Percentiles rank a stretch among this genome's conserved stretches.
These are phyloP conservation scores for Citrullus colocynthis DNA, from an alignment of 306 rosid species.

Conservation along the genomic window DNA sequence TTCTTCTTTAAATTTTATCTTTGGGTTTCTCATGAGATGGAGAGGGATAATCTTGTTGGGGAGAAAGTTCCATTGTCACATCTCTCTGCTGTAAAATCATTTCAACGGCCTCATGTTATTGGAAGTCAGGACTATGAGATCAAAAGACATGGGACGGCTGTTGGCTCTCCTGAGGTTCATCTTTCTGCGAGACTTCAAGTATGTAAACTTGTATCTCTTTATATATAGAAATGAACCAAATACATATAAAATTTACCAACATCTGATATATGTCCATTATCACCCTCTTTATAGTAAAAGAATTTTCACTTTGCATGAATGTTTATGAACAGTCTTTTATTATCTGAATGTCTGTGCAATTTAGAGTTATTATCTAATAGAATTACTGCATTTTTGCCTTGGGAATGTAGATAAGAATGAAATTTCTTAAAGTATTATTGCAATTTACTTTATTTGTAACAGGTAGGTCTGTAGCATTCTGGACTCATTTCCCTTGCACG, in stretches of 20 bases:
- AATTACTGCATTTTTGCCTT: neutral
- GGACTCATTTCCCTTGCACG: neutral
- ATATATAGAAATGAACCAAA: neutral
- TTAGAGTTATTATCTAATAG: neutral
- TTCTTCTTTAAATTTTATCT: slow-evolving; percentile 86
- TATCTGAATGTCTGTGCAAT: neutral
- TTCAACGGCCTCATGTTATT: slow-evolving; percentile 56
- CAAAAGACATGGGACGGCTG: slow-evolving; percentile 69
- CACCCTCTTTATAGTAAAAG: neutral
- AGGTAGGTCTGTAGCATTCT: neutral
- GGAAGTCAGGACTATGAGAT: slow-evolving; percentile 86
- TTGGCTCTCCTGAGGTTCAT: slow-evolving; percentile 93
- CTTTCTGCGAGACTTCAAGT: slow-evolving; percentile 88
- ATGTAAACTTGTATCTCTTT: neutral
- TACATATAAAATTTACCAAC: neutral
- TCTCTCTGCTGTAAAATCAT: slow-evolving; percentile 68
- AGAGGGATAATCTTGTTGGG: slow-evolving; percentile 19
- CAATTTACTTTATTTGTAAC: neutral
- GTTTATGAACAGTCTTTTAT: neutral
- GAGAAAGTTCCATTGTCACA: slow-evolving; percentile 45
- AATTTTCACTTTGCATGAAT: neutral
- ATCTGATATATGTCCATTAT: neutral
- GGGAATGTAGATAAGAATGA: neutral
- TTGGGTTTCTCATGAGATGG: slow-evolving; percentile 85
- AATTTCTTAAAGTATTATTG: neutral